Evolutionary conservation across 1,139 yeast species (phyloP).

Genomic region (Pichia sp.): DNA sequence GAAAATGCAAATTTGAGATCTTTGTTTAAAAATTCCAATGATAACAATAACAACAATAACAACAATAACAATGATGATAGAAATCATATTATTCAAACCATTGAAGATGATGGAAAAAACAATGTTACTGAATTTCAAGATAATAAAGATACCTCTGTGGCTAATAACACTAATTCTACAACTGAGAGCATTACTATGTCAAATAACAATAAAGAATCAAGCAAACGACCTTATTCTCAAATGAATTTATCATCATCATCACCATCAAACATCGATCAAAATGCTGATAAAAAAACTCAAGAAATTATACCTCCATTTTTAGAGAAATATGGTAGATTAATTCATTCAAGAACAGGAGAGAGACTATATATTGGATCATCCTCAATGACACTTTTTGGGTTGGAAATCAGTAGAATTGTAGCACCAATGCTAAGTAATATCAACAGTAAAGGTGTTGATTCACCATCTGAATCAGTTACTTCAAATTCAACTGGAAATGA

Average conservation of each 20-base stretch:
- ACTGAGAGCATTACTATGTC: not conserved
- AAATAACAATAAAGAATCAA: not conserved
- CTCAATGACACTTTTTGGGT: slow-evolving; percentile 72
- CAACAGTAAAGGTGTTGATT: slow-evolving; percentile 8
- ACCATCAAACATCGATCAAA: not conserved
- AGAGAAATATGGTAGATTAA: slow-evolving; percentile 62
- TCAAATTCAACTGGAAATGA: slow-evolving; percentile 16
- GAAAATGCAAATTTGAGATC: slow-evolving; percentile 52
- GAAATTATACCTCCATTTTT: slow-evolving; percentile 47
- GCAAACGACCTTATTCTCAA: not conserved
- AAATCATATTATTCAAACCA: not conserved
- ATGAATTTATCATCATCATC: not conserved
- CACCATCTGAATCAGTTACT: slow-evolving; percentile 5
- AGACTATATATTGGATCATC: slow-evolving; percentile 72
- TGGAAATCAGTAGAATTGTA: slow-evolving; percentile 63
- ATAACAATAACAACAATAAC: not conserved
- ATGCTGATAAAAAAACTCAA: slow-evolving; percentile 6
- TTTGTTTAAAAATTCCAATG: not conserved
- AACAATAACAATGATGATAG: not conserved
- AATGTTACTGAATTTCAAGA: not conserved
- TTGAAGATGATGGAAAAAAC: not conserved
- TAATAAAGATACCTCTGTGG: not conserved
- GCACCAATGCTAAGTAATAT: slow-evolving; percentile 24
- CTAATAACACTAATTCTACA: not conserved
- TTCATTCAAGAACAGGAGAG: slow-evolving; percentile 70